Base-by-base conservation (phyloP, 495 filamentous ascomycete species). In the Xylona heveae region DNA sequence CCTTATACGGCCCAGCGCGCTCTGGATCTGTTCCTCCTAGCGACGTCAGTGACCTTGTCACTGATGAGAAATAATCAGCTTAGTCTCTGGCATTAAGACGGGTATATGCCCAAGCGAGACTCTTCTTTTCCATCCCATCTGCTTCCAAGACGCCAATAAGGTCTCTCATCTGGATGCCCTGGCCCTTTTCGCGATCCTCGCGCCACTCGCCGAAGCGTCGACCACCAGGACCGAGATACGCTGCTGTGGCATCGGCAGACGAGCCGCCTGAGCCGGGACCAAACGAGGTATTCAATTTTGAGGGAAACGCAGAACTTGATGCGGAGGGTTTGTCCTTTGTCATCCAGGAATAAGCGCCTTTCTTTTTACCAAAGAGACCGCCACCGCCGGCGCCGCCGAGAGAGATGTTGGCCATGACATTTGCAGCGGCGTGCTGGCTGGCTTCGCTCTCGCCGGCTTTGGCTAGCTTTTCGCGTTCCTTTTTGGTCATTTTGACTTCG, bases 151-250 rank as follows among this genome's bases (percentile, higher is more conserved):
- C 71, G 5, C 52, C 49, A 5, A 78, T 44, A 64, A 67, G 70
- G 49, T 82, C 76, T 15, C 76, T 52, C 30, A 78, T 51, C 49
- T 81, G 72, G n/a, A 82, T 64, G 10, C 62, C 66, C 34, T 55
- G 58, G 2, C 72, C 74, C 36, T 61, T 60, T 17, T 66, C 58
- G 0, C 55, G 56, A 42, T 69, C 66, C 42, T 82, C 74, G 15
- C 67, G 55, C 58, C 64, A 71, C 10, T 57, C 56, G 4, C 76
- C 76, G 28, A 71, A 49, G 20, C 66, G 39, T 31, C 50, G 42
- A 26, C 50, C 48, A 0, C 52, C 46, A 13, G 22, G 26, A 5
- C 28, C 37, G 0, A 15, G 31, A 3, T 31, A 20, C 10, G 9
- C 8, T 6, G 38, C 38, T 17, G 34, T 34, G 24, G 34, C 31